These are phyloP conservation scores for Penicillium taxi DNA, from an alignment of 495 filamentous ascomycete species.

Conservation along the genomic window DNA sequence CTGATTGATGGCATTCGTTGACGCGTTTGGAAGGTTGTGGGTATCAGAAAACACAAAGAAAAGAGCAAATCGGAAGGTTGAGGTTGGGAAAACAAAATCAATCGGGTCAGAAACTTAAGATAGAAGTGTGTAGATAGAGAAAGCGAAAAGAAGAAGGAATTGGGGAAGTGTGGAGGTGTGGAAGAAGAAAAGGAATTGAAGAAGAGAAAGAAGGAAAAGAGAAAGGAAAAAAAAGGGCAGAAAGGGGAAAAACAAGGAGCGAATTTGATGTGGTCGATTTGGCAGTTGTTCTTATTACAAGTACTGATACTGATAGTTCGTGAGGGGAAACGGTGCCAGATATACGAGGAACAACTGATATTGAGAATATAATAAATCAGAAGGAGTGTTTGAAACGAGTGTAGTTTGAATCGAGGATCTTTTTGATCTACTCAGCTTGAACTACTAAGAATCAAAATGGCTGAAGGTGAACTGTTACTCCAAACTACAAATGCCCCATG, in stretches of 20 bases:
- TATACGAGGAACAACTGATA: too few relatives aligned
- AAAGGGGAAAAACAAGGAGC: constrained; percentile 17
- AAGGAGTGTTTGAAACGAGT: too few relatives aligned
- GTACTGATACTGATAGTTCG: neutral
- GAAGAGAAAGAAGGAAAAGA: neutral
- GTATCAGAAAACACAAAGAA: constrained; percentile 9
- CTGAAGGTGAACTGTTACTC: too few relatives aligned
- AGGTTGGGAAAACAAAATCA: constrained; percentile 6
- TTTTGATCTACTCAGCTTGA: too few relatives aligned
- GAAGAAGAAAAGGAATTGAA: constrained; percentile 7
- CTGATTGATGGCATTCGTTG: too few relatives aligned
- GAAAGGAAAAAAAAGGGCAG: constrained; percentile 3
- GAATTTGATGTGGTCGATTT: constrained; percentile 7
- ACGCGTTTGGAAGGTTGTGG: too few relatives aligned
- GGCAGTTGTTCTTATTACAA: neutral
- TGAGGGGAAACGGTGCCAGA: too few relatives aligned
- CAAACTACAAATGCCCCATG: too few relatives aligned
- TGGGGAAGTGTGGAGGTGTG: neutral
- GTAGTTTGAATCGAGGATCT: too few relatives aligned
- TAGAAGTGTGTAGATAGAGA: constrained; percentile 3
- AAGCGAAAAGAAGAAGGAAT: constrained; percentile 9
- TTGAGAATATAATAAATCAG: too few relatives aligned
- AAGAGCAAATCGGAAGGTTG: constrained; percentile 9
- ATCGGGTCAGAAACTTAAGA: too few relatives aligned
- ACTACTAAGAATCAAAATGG: too few relatives aligned